These are phyloP conservation scores for Kitagawia praeruptora DNA, from an alignment of 129 eudicot species.

Conservation along the genomic window DNA sequence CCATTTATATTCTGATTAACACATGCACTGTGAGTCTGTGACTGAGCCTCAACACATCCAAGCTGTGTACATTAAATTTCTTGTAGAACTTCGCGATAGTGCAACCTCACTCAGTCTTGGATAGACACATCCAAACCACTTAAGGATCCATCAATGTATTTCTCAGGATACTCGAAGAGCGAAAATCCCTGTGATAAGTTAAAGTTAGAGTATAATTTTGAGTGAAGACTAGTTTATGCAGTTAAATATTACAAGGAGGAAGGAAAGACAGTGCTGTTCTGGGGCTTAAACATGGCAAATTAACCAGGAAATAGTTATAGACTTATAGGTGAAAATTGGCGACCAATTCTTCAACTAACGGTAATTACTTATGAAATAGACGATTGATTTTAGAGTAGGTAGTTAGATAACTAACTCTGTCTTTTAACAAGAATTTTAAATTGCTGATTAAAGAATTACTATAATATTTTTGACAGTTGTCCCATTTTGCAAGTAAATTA, in stretches of 20 bases:
- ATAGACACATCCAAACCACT: not conserved
- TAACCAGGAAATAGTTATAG: not conserved
- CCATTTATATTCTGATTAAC: not conserved
- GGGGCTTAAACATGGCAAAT: not conserved
- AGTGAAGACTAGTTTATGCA: not conserved
- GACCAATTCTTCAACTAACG: not conserved
- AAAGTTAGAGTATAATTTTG: not conserved
- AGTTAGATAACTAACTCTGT: not conserved
- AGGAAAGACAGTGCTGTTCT: not conserved
- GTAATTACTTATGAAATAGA: not conserved
- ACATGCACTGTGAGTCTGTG: not conserved
- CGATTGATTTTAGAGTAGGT: not conserved
- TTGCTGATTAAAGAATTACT: not conserved
- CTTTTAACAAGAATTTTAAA: not conserved
- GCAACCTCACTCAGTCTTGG: constrained; percentile 26
- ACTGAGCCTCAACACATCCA: constrained; percentile 23
- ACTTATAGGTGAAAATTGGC: not conserved
- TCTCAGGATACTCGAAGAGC: not conserved
- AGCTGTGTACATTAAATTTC: constrained; percentile 46
- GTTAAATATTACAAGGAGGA: too few species aligned
- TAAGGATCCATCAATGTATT: not conserved
- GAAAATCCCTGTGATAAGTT: too few species aligned
- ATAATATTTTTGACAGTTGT: not conserved
- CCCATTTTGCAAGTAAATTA: not conserved
- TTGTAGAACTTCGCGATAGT: constrained; percentile 26